Evolutionary conservation across 2,329 filamentous ascomycete genomes (phyloP).

Genomic region (Phoma sp.): DNA sequence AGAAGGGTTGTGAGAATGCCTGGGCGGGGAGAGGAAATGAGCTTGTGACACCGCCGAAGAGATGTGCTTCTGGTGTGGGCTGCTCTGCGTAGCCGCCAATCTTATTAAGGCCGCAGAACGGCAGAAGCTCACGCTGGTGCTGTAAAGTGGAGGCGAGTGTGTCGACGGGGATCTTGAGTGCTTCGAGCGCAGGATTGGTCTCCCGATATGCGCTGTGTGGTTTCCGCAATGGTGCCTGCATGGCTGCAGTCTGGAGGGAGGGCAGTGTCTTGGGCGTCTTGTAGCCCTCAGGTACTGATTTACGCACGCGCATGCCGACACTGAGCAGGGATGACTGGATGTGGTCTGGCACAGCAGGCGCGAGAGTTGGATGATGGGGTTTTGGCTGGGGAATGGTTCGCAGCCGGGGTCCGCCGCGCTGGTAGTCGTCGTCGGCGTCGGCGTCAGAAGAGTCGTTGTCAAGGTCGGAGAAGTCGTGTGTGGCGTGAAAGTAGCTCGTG

Average conservation of each 20-base stretch:
- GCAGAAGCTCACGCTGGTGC: conserved; percentile 68
- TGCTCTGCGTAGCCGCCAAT: conserved; percentile 72
- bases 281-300: conserved; percentile 92
- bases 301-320: conserved; percentile 93
- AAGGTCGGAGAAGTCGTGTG: conserved; percentile 18
- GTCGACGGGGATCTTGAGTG: conserved; percentile 10
- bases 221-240: conserved; percentile 7
- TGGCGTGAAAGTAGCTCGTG: conserved; percentile 50
- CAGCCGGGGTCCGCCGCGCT: conserved; percentile 27
- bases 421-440: conserved; percentile 36
- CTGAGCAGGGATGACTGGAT: conserved; percentile 84
- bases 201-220: conserved; percentile 5
- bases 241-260: conserved; percentile 33
- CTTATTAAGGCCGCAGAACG: conserved; percentile 82
- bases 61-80: conserved; percentile 48
- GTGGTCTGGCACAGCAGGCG: conserved; percentile 64
- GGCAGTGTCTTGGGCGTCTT: conserved; percentile 67
- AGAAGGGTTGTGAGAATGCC: conserved; percentile 44
- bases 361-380: conserved; percentile 23
- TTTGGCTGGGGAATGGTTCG: conserved; percentile 20
- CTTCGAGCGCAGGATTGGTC: conserved; percentile 19
- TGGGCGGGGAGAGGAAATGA: conserved; percentile 41
- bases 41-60: conserved; percentile 44
- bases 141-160: conserved; percentile 20
- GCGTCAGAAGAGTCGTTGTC: conserved; percentile 25